Base-by-base conservation (phyloP, 768 basidiomycete species). In the Macrolepiota fuliginosa region DNA sequence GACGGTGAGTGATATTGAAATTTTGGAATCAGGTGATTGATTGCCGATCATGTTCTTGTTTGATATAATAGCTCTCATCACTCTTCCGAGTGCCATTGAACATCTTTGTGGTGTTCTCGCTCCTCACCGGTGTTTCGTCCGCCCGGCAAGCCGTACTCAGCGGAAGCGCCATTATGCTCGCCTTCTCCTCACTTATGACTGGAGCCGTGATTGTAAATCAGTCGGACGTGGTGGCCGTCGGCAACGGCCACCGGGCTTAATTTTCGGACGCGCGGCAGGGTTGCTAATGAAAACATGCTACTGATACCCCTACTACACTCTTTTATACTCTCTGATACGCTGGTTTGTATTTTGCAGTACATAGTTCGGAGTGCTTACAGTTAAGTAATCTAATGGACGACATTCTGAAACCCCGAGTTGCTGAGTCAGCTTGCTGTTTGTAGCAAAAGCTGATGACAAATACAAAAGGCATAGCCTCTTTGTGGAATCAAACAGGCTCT, bases 61-160 rank as follows among this genome's bases (percentile, higher is more conserved):
- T 15, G 7, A 19, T 53, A 32, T 32, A 12, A 40, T 63, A 90
- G 88, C 72, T 90, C 5, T 86, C 87, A 0, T 82, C 88, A 1
- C 74, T 91, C 5, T 90, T 90, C 75, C 83, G 90, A 7, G 88
- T 91, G 4, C 89, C 90, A 1, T 78, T 91, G 52, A 91, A 91
- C 70, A 65, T 88, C 4, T 90, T 91, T 63, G 90, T 91, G 35
- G 86, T 89, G 42, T 79, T 85, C 15, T 84, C 88, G 1, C 78
- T 90, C 29, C 71, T 90, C 66, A 89, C 84, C 1, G 89, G 88
- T 2, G 85, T 89, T 22, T 87, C 85, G 0, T 82, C 82, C 11
- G 87, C 89, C 15, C 81, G 89, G 7, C 74, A 79, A 39, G 76
- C 78, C 0, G 89, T 90, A 6, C 80, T 90, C 22, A 78, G 79